Base-by-base conservation (phyloP, 208 protist species). In the Acanthamoeba lenticulata region DNA sequence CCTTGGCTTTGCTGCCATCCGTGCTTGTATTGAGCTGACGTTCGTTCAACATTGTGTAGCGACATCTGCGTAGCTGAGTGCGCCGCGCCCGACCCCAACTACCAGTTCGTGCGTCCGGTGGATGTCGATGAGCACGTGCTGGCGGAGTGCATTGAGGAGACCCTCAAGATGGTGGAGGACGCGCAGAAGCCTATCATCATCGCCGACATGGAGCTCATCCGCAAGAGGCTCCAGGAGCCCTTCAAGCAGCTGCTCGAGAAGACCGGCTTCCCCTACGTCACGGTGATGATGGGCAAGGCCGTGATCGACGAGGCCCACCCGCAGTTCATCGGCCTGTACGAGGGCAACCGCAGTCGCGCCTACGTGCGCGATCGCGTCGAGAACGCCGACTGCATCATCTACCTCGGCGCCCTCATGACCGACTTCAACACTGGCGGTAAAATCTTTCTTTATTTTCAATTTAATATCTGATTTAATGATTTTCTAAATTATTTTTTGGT, bases 261-360 rank as follows among this genome's bases (percentile, higher is more conserved):
- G 42, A 55, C n/a, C 45, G 79, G 45, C 4, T 65, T 89, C 79
- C 79, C 45, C 47, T 55, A 62, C 17, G 45, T 90, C 17, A 42
- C 81, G 44, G 45, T 93, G 69, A 67, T 67, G 52, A 74, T 94
- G 93, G 86, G 85, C 67, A 94, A 94, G 93, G 57, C 38, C 42
- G 7, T 93, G 21, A 65, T 94, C 32, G 49, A 60, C 86, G 93
- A 94, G 86, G 34, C 44, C 52, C 79, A 93, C 86, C 77, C 67
- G 9, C 93, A 74, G 40, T 94, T 94, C 86, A 49, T 94, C 42
- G 93, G 93, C 6, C 40, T 94, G 21, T 94, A 94, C 47, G 36
- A 86, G 27, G 91, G 91, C 7, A 57, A 83, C 65, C 32, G 57
- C n/a, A 74, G 91, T 44, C 21, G 67, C 34, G 49, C 47, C n/a